phyloP scores from a whole-genome alignment of 1,284 basidiomycete genomes.

The Heterobasidion occidentale region DNA sequence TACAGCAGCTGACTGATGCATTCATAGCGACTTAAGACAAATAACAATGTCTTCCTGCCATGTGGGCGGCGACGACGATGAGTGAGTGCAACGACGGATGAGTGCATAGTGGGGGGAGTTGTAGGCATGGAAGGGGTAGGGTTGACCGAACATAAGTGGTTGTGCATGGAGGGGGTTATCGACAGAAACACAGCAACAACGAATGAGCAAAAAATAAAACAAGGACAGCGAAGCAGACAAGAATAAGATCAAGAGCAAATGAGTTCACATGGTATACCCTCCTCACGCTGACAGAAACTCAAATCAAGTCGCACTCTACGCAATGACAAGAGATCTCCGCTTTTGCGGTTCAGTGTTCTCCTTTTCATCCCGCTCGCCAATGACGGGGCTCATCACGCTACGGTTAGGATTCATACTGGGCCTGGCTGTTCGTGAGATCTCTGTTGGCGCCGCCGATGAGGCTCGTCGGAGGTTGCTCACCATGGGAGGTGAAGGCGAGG shows the following conservation, averaged over 20 bases:
- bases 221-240: background rate
- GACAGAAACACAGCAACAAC: background rate
- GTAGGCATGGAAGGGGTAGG: no score
- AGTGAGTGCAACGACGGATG: background rate
- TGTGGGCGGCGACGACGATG: no score
- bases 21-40: background rate
- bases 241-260: background rate
- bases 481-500: background rate
- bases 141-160: background rate
- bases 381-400: background rate
- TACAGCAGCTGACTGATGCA: background rate
- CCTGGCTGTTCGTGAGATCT: background rate
- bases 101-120: background rate
- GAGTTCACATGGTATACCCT: background rate
- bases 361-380: constrained; percentile 5
- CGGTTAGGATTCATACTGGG: background rate
- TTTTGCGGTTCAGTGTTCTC: constrained; percentile 7
- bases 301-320: background rate
- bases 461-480: constrained; percentile 1
- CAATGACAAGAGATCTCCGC: background rate
- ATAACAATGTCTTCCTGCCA: background rate
- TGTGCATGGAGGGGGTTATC: background rate
- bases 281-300: background rate
- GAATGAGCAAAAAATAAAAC: background rate
- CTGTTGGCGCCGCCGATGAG: constrained; percentile 3